A percentile compares a stretch with the other conserved stretches of the same genome.
phyloP scores from a whole-genome alignment of 768 basidiomycete species.

The Crassisporium funariophilum region DNA sequence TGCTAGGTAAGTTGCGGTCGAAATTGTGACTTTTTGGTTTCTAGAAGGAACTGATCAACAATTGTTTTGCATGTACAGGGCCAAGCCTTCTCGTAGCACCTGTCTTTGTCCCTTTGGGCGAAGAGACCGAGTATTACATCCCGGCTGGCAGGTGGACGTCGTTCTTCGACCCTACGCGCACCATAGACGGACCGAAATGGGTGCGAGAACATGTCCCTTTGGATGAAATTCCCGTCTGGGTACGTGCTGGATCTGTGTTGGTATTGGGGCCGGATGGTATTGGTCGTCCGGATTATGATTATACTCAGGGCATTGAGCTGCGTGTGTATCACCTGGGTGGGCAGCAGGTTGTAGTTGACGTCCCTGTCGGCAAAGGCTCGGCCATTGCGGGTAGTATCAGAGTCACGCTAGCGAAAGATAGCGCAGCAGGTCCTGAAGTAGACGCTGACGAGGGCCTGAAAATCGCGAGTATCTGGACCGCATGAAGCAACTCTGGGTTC shows the following conservation, averaged over 20 bases:
- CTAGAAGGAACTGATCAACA: not conserved
- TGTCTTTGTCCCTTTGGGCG: constrained; percentile 55
- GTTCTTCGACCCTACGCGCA: constrained; percentile 55
- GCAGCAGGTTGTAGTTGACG: constrained; percentile 34
- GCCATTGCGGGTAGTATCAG: constrained; percentile 44
- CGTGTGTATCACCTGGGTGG: constrained; percentile 56
- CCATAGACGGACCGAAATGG: constrained; percentile 62
- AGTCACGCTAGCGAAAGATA: constrained; percentile 29
- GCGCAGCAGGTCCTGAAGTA: constrained; percentile 2
- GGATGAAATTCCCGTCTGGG: constrained; percentile 68
- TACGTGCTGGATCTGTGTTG: constrained; percentile 58
- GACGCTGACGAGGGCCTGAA: constrained; percentile 10
- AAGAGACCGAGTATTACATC: constrained; percentile 61
- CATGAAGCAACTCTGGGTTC: too few species aligned
- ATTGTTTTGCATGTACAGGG: constrained; percentile 32
- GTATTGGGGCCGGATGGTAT: constrained; percentile 55
- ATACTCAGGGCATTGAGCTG: constrained; percentile 47
- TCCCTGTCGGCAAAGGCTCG: constrained; percentile 45
- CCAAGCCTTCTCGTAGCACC: constrained; percentile 64
- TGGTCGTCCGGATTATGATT: constrained; percentile 64
- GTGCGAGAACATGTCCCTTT: constrained; percentile 63
- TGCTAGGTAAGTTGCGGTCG: constrained; percentile 36
- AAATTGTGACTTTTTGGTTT: constrained; percentile 1
- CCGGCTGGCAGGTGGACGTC: constrained; percentile 64
- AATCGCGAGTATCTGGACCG: constrained; percentile 8